A percentile compares a stretch with the other conserved stretches of the same genome.
Conservation (phyloP, 495 filamentous ascomycete genomes). For the Podospora sp. region DNA sequence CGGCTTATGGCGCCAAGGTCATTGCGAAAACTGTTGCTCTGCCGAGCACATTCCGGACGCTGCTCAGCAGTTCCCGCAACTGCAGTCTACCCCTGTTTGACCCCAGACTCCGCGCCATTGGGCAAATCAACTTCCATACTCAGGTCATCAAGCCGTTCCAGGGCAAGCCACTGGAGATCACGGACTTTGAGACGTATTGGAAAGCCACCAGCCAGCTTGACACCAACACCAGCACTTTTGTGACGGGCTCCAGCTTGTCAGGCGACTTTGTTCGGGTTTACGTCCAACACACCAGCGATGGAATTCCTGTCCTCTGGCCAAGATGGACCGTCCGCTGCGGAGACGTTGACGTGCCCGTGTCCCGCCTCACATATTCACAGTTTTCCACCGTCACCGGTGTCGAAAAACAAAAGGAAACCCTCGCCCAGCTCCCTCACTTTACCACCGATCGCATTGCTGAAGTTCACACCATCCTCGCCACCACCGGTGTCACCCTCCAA, state of each 20-base stretch:
- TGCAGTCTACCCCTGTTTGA: slow-evolving; percentile 91
- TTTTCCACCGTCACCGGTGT: slow-evolving; percentile 67
- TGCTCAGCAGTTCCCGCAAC: slow-evolving; percentile 72
- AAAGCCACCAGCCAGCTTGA: slow-evolving; percentile 93
- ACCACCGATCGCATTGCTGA: slow-evolving; percentile 61
- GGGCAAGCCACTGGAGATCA: slow-evolving; percentile 92
- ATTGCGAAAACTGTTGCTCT: slow-evolving; percentile 94
- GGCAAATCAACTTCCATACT: slow-evolving; percentile 88
- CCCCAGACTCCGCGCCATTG: slow-evolving; percentile 88
- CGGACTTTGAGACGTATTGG: slow-evolving; percentile 98
- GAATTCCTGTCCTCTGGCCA: slow-evolving; percentile 83
- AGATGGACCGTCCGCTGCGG: slow-evolving; percentile 76
- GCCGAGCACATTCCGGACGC: slow-evolving; percentile 77
- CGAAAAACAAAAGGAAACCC: slow-evolving; percentile 45
- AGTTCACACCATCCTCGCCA: slow-evolving; percentile 68
- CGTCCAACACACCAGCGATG: slow-evolving; percentile 87
- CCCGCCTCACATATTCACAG: slow-evolving; percentile 71
- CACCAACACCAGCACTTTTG: slow-evolving; percentile 64
- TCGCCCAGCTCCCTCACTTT: slow-evolving; percentile 48
- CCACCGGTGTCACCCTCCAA: slow-evolving; percentile 71
- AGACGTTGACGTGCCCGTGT: slow-evolving; percentile 79
- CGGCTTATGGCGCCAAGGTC: slow-evolving; percentile 94
- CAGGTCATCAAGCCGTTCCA: slow-evolving; percentile 96
- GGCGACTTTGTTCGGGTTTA: slow-evolving; percentile 91
- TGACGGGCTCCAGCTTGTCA: slow-evolving; percentile 92